A percentile compares a stretch with the other conserved stretches of the same genome.
These are phyloP conservation scores for Salix arbutifolia DNA, from an alignment of 345 rosid genomes.

Conservation along the genomic window DNA sequence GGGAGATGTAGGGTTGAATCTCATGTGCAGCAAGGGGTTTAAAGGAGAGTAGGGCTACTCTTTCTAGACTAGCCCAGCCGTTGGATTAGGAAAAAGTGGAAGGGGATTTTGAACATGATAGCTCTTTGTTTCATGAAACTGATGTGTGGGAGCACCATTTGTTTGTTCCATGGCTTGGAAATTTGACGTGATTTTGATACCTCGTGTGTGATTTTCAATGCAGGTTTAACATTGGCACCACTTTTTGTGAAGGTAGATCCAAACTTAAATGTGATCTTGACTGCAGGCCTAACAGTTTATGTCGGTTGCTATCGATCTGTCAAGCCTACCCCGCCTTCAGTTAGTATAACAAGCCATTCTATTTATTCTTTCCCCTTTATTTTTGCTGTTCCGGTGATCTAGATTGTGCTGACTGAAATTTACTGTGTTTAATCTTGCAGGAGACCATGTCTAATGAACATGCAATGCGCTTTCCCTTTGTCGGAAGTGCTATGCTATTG, in stretches of 20 bases:
- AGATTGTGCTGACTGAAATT: slow-evolving; percentile 5
- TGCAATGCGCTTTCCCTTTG: slow-evolving; percentile 98
- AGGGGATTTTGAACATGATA: not conserved
- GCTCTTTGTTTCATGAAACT: not conserved
- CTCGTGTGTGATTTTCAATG: slow-evolving; percentile 1
- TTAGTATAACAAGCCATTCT: slow-evolving; percentile 24
- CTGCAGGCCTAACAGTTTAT: slow-evolving; percentile 86
- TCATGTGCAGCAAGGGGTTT: not conserved
- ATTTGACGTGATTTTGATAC: not conserved
- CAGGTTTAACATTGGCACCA: slow-evolving; percentile 93
- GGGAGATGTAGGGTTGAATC: not conserved
- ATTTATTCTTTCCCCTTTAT: not conserved
- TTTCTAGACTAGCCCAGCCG: not conserved
- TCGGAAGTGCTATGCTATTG: slow-evolving; percentile 95
- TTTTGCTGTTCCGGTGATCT: not conserved
- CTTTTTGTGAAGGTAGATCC: slow-evolving; percentile 85
- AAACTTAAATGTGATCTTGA: slow-evolving; percentile 80
- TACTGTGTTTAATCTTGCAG: slow-evolving; percentile 39
- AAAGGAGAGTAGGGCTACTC: not conserved
- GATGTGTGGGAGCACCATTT: not conserved
- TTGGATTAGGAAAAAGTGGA: not conserved
- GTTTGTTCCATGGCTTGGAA: not conserved
- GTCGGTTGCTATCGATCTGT: slow-evolving; percentile 99
- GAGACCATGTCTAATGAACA: slow-evolving; percentile 97
- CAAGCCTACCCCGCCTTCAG: slow-evolving; percentile 87